A percentile compares a stretch with the other conserved stretches of the same genome.
Evolutionary conservation across 257 asterid genomes (phyloP).

Genomic region (Ophiorrhiza pumila): DNA sequence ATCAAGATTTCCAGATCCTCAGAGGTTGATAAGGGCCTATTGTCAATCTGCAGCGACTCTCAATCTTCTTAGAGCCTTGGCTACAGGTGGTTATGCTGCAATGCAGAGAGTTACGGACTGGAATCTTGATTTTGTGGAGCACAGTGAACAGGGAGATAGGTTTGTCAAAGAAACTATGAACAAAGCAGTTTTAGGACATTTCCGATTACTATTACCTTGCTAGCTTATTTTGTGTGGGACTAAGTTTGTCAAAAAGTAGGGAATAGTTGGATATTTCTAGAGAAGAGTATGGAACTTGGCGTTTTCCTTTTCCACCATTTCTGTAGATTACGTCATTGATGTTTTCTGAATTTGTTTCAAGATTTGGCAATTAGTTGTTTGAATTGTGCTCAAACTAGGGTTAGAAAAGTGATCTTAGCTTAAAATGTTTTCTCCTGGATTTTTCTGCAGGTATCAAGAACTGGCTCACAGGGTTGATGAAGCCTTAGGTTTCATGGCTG

Average conservation of each 20-base stretch:
- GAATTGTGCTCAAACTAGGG: neutral
- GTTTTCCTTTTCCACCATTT: constrained; percentile 2
- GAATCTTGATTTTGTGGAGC: constrained; percentile 82
- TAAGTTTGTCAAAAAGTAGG: neutral
- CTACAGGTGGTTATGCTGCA: constrained; percentile 90
- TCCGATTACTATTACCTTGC: neutral
- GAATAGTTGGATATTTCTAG: neutral
- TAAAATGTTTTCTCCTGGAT: constrained; percentile 16
- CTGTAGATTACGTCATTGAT: too few species aligned
- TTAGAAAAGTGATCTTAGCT: neutral
- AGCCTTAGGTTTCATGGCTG: constrained; percentile 86
- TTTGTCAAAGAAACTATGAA: constrained; percentile 16
- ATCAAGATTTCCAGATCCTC: constrained; percentile 74
- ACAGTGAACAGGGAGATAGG: constrained; percentile 92
- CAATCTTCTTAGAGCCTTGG: constrained; percentile 77
- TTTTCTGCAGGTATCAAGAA: constrained; percentile 60
- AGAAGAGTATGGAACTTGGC: neutral
- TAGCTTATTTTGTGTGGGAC: neutral
- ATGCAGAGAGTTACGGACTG: constrained; percentile 85
- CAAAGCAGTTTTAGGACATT: neutral
- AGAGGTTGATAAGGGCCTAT: constrained; percentile 80
- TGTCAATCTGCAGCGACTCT: constrained; percentile 85
- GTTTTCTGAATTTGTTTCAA: neutral
- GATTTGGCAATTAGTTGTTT: neutral
- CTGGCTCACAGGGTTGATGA: constrained; percentile 87